Percentiles rank a stretch among this genome's conserved stretches.
phyloP scores from a whole-genome alignment of 2,329 filamentous ascomycete species.

The Arthrocladium fulminans region DNA sequence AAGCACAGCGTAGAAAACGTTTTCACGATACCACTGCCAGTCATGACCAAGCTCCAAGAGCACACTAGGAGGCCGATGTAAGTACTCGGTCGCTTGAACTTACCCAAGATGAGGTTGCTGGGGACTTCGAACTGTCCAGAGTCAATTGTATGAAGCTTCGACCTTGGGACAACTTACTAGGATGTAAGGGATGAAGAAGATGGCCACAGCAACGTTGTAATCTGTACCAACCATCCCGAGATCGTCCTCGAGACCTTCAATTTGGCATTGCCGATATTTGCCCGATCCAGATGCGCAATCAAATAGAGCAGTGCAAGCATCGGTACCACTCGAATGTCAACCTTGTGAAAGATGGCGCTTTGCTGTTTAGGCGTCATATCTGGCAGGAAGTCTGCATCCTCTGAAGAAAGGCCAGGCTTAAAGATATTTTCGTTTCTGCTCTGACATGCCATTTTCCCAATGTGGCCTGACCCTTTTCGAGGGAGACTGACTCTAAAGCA shows the following conservation, averaged over 20 bases:
- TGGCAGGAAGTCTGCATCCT: slow-evolving; percentile 4
- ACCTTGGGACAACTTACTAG: slow-evolving; percentile 9
- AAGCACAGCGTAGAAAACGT: not conserved
- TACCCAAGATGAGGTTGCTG: not conserved
- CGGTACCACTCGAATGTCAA: slow-evolving; percentile 2
- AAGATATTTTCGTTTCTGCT: slow-evolving; percentile 4
- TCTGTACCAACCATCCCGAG: slow-evolving; percentile 54
- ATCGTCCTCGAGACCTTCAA: slow-evolving; percentile 48
- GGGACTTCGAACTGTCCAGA: not conserved
- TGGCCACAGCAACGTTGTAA: slow-evolving; percentile 27
- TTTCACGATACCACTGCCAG: slow-evolving; percentile 1
- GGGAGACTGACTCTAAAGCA: not conserved
- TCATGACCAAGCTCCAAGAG: slow-evolving; percentile 5
- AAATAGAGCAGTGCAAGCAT: slow-evolving; percentile 37
- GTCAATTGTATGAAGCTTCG: not conserved
- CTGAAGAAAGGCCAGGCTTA: not conserved
- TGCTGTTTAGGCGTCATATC: slow-evolving; percentile 1
- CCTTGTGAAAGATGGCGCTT: slow-evolving; percentile 7
- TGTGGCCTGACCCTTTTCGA: slow-evolving; percentile 2
- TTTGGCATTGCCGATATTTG: slow-evolving; percentile 70
- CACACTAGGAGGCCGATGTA: slow-evolving; percentile 1
- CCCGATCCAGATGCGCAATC: slow-evolving; percentile 32
- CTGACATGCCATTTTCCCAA: not conserved
- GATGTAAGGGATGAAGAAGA: slow-evolving; percentile 23
- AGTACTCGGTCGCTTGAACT: not conserved